Base-by-base conservation (phyloP, 495 filamentous ascomycete genomes). In the Trichoderma virens region DNA sequence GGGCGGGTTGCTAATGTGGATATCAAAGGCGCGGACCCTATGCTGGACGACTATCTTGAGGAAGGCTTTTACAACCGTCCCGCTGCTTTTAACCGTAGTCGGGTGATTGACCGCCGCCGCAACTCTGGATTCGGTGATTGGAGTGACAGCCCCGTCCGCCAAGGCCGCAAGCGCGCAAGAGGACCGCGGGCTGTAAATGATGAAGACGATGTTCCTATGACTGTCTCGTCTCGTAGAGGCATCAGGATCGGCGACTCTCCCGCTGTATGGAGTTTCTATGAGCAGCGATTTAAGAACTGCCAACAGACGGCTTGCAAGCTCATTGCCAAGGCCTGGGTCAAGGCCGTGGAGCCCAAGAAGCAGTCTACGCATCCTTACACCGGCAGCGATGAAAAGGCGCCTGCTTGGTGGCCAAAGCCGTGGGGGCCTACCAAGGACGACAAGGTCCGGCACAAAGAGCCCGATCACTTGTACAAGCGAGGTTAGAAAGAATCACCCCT, bases 331-430 rank as follows among this genome's bases (percentile, higher is more conserved):
- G 87, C 83, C 4, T 93, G 91, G 75, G 88, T 96, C 67, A 92
- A 90, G 69, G 80, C 86, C 18, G 87, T 96, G 3, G 89, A 92
- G 61, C 90, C 92, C 0, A 90, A 90, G 66, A 97, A 97, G 72
- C 91, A 96, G 71, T 86, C 87, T 0, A 87, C 82, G 54, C 86
- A 90, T 67, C 93, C 93, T 0, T 97, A 97, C 73, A 92, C 88
- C 28, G 81, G 84, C 20, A 82, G 86, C 3, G 80, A 88, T 47
- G 76, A 79, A 35, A 87, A 82, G 54, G 84, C 84, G 35, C 93
- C 93, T 13, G 79, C 79, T 20, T 97, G 91, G 90, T 97, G 93
- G 93, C 91, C 91, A 0, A 78, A 80, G 23, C 82, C 85, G 11
- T 78, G 72, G 69, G 79, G 77, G 0, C 62, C 76, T 0, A 69